Conservation (phyloP, 352 stramenopile genomes). For the Pythium plurisporium region DNA sequence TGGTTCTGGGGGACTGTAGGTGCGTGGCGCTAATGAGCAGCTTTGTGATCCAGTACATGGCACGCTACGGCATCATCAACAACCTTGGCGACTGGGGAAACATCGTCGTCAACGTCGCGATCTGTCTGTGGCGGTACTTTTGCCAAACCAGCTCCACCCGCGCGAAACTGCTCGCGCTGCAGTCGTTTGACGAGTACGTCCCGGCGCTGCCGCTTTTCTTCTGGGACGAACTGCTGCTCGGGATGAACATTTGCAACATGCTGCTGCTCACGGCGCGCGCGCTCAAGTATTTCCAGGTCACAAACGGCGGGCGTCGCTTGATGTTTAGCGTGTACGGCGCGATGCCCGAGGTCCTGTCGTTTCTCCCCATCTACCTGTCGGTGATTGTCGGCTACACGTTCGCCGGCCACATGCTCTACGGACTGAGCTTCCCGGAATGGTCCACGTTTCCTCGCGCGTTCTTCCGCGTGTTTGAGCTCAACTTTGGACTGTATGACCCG, state of each 20-base stretch:
- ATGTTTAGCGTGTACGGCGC: conserved; percentile 68
- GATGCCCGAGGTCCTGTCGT: conserved; percentile 69
- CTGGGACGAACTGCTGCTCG: conserved; percentile 60
- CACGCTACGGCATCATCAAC: conserved; percentile 58
- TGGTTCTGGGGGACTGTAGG: not conserved
- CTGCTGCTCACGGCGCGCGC: conserved; percentile 52
- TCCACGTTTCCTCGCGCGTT: conserved; percentile 51
- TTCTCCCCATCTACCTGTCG: conserved; percentile 60
- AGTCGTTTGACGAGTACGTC: conserved; percentile 59
- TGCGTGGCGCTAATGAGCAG: not conserved
- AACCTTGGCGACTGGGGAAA: conserved; percentile 68
- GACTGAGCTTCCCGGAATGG: conserved; percentile 58
- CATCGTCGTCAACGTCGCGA: conserved; percentile 47
- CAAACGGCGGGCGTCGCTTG: conserved; percentile 48
- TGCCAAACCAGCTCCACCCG: conserved; percentile 38
- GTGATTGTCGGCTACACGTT: conserved; percentile 72
- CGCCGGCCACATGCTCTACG: conserved; percentile 64
- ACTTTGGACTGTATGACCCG: conserved; percentile 66
- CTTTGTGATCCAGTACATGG: conserved; percentile 40
- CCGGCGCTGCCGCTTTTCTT: conserved; percentile 37
- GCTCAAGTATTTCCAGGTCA: conserved; percentile 75
- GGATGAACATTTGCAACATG: conserved; percentile 65
- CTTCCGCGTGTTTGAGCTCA: conserved; percentile 72
- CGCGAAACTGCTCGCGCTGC: conserved; percentile 36
- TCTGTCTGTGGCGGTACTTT: conserved; percentile 56